phyloP scores from a whole-genome alignment of 192 early-diverging fungal species.

The Geosiphon pyriformis region DNA sequence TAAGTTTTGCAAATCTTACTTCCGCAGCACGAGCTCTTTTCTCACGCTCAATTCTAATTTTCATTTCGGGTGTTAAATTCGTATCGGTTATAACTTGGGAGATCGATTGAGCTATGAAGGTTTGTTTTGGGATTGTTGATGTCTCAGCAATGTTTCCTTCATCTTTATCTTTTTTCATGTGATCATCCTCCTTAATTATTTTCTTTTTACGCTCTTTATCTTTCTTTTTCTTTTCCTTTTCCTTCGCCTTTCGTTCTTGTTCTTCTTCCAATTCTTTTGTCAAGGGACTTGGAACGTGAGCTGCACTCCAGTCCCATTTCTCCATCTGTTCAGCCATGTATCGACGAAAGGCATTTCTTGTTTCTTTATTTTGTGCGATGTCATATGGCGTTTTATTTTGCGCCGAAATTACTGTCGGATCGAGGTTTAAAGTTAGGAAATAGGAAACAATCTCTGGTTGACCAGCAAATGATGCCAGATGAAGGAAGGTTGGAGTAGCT shows the following conservation, averaged over 20 bases:
- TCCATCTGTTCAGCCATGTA: constrained; percentile 55
- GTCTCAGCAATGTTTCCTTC: constrained; percentile 3
- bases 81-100: constrained; percentile 26
- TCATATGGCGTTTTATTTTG: constrained; percentile 58
- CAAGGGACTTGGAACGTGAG: constrained; percentile 67
- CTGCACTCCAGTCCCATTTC: constrained; percentile 59
- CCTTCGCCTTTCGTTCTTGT: constrained; percentile 53
- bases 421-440: constrained; percentile 66
- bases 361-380: constrained; percentile 61
- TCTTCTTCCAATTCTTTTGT: constrained; percentile 66
- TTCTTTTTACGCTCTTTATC: constrained; percentile 53
- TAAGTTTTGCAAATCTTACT: constrained; percentile 43
- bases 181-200: constrained; percentile 28
- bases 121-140: constrained; percentile 23
- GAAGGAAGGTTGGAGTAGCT: constrained; percentile 59
- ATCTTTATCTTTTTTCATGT: constrained; percentile 24
- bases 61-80: constrained; percentile 57
- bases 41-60: constrained; percentile 70
- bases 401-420: constrained; percentile 55
- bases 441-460: constrained; percentile 53
- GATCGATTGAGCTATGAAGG: constrained; percentile 16
- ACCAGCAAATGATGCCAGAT: constrained; percentile 63
- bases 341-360: constrained; percentile 68
- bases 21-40: constrained; percentile 75
- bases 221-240: constrained; percentile 54